Base-by-base conservation (phyloP, 2,329 filamentous ascomycete species). In the Ophiostoma angusticollis region DNA sequence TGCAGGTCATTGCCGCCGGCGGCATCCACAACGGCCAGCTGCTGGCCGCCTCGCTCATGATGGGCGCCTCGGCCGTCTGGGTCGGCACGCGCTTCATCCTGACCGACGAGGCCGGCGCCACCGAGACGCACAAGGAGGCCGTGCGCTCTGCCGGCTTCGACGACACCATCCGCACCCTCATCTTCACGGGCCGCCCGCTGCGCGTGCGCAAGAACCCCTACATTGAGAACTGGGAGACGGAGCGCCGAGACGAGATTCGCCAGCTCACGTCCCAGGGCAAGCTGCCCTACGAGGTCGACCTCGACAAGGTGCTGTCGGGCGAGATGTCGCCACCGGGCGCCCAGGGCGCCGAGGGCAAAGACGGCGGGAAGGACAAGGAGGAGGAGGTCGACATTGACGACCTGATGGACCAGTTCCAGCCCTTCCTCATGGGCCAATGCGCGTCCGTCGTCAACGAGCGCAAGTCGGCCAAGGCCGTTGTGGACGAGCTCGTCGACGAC, bases 41-140 rank as follows among this genome's bases (percentile, higher is more conserved):
- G 40, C 72, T 96, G 48, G 91, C 91, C 37, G 83, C 91, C 6
- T 72, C 89, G 37, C 74, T 98, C 45, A 93, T 93, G 75, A 80
- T 96, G 60, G 91, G 91, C 50, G 91, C 91, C 40, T 74, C 72
- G 45, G 91, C 78, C 53, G 91, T 96, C 51, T 98, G 91, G 91
- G 81, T 98, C 50, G 91, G 91, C 57, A 98, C 91, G 28, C 78
- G 91, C 48, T 98, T 98, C 68, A 81, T 98, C 50, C 75, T 98
- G 45, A 79, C 78, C 40, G 84, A 95, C 50, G 91, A 98, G 70
- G 91, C 91, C 41, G 89, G 91, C 55, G 91, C 91, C 9, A 84
- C 91, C 50, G 80, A 85, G 61, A 75, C 83, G 33, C 89, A 98
- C 72, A 91, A 96, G 68, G 89, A 98, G 57, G 85, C 89, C 45